Base-by-base conservation (phyloP, 257 asterid genomes). In the Penstemon davidsonii region DNA sequence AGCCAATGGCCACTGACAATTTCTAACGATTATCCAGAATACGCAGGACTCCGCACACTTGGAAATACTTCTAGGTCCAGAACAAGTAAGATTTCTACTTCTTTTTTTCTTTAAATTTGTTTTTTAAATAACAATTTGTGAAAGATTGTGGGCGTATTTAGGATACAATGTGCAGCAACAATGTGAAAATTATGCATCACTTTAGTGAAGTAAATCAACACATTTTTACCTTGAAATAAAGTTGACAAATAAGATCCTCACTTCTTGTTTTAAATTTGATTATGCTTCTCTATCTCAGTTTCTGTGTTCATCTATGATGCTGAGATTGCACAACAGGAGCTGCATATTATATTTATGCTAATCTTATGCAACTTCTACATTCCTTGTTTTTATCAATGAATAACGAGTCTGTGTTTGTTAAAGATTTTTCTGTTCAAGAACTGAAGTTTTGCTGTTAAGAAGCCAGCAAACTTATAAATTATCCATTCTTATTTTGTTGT, bases 381-480 rank as follows among this genome's bases (percentile, higher is more conserved):
- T 4, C 51, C 50, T 67, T 69, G 57, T 40, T 46, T 61, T 64
- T 73, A 66, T 56, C 80, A 82, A 45, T 51, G 63, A 52, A 76
- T 37, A 73, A 64, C 40, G 76, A 78, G 69, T 50, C 36, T 10
- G 40, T 61, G 47, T 69, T 73, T 36, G 64, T 62, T 4, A 79
- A 73, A 58, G 79, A 68, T 61, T 80, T 79, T 73, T 69, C 83
- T 62, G 44, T 49, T 71, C 78, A 76, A 66, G 75, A 68, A 71
- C 61, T 45, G 51, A 50, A 60, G 18, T 58, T 54, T 13, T 66
- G 19, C 45, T 46, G 11, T 49, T 7, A 64, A 51, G 37, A 60
- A 70, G 60, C 8, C 38, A 12, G 19, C 40, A 45, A 13, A 10
- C 65, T 49, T 45, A 69, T 47, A 5, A 68, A 44, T 18, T 57